Base-by-base conservation (phyloP, 1,284 basidiomycete species). In the Irpex lacteus region DNA sequence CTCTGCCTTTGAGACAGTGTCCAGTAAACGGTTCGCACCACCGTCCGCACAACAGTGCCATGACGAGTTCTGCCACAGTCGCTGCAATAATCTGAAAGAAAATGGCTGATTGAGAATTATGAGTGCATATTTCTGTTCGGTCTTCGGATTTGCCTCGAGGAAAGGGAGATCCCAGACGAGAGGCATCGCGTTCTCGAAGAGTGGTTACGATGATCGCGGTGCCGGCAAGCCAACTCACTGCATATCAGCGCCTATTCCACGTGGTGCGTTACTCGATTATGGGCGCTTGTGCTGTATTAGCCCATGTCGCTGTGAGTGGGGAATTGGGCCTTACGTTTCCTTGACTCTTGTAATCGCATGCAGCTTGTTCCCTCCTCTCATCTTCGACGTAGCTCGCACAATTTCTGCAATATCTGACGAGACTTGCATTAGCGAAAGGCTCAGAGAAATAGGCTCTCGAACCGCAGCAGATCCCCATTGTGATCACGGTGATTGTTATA, bases 71-170 rank as follows among this genome's bases (percentile, higher is more conserved):
- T 77, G 71, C 95, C 96, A 98, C 3, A 95, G 76, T 8, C 82
- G 82, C 13, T 78, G 71, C 56, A 97, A 82, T 47, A 96, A 82
- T 11, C 79, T 71, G 9, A 76, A 70, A 7, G 86, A 86, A 72
- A 96, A 94, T 0, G 94, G 91, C 68, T 96, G 94, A 74, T 98
- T 97, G 64, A 98, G 84, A 68, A 98, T 88, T 70, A 98, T 88
- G 63, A 97, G 80, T 0, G 91, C 93, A 64, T 80, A 70, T 62
- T 68, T 67, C 13, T 62, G 52, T 8, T 38, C 21, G n/a, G 21
- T 15, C 37, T 57, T 26, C 38, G 19, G n/a, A 11, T 40, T 7
- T 11, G 11, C 21, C 15, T 52, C 52, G 63, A 82, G 71, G 69
- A 83, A 83, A 26, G 75, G 70, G 3, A 76, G 73, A 47, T 71